phyloP scores from a whole-genome alignment of 2,329 filamentous ascomycete genomes.

The Fonsecaea erecta region DNA sequence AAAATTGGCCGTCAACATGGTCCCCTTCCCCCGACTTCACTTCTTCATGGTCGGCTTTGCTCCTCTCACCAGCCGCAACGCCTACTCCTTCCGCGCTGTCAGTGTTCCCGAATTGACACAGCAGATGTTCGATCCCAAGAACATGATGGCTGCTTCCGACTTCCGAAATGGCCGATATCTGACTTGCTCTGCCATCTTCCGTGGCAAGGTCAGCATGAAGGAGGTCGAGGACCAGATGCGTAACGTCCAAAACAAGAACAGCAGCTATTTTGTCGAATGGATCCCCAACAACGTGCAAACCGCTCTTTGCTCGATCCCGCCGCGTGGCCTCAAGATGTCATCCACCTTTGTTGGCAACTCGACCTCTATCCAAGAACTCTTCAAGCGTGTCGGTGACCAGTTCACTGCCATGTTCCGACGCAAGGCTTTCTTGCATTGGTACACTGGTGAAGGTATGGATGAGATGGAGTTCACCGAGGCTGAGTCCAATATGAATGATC shows the following conservation, averaged over 20 bases:
- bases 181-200: constrained; percentile 99
- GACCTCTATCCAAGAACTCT: constrained; percentile 99
- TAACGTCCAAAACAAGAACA: constrained; percentile 99
- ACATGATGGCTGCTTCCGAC: constrained; percentile 99
- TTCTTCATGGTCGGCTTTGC: constrained; percentile 99
- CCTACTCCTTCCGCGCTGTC: constrained; percentile 95
- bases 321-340: constrained; percentile 97
- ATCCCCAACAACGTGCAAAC: constrained; percentile 99
- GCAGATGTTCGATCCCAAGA: constrained; percentile 99
- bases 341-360: constrained; percentile 99
- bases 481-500: constrained; percentile 99
- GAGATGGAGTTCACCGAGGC: constrained; percentile 99
- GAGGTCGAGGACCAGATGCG: constrained; percentile 99
- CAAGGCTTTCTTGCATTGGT: constrained; percentile 99
- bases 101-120: constrained; percentile 98
- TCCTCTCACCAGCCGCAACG: constrained; percentile 89
- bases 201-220: constrained; percentile 99
- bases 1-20: constrained; percentile 99
- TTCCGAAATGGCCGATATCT: constrained; percentile 99
- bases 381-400: constrained; percentile 99
- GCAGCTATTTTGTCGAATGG: constrained; percentile 99
- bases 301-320: constrained; percentile 97
- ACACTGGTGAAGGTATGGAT: constrained; percentile 99
- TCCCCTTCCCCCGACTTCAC: constrained; percentile 99
- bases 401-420: constrained; percentile 99